Base-by-base conservation (phyloP, 2,329 filamentous ascomycete species). In the Fusarium austroafricanum region DNA sequence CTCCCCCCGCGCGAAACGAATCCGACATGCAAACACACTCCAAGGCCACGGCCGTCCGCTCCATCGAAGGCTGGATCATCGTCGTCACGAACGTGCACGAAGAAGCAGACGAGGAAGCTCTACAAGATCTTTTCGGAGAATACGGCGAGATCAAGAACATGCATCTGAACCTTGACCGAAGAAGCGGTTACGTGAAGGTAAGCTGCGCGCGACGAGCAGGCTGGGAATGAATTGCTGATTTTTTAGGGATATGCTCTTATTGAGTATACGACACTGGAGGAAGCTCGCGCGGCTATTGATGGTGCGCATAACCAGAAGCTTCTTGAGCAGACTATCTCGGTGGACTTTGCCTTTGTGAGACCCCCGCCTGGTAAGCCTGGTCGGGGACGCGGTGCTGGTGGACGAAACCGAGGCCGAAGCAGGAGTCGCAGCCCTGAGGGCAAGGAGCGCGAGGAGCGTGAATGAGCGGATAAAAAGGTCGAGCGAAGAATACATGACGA, bases 41-140 rank as follows among this genome's bases (percentile, higher is more conserved):
- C 37, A 90, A 91, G 76, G 92, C 92, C 55, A 93, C 90, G 2
- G 92, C 92, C 23, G 92, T 96, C 61, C 92, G 92, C 73, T 94
- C 91, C 55, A 94, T 96, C 75, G 92, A 96, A 80, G 92, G 93
- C 72, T 96, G 93, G 93, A 96, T 96, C 79, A 84, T 96, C 75
- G 89, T 93, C 67, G 92, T 92, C 70, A 94, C 92, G 52, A 96
- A 96, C 75, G 90, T 96, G 33, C 92, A 96, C 81, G 92, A 96
- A 77, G 92, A 96, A 79, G 92, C 92, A 49, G 91, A 90, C 72
- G 92, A 96, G 80, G 92, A 96, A 82, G 90, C 92, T 44, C 79
- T 96, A 57, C 91, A 91, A 74, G 93, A 96, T 78, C 86, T 89
- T 78, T 96, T 96, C 78, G 91, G 89, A 74, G 92, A 96, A 73